Evolutionary conservation across 768 basidiomycete species (phyloP).

Genomic region (Hebeloma cylindrosporum): DNA sequence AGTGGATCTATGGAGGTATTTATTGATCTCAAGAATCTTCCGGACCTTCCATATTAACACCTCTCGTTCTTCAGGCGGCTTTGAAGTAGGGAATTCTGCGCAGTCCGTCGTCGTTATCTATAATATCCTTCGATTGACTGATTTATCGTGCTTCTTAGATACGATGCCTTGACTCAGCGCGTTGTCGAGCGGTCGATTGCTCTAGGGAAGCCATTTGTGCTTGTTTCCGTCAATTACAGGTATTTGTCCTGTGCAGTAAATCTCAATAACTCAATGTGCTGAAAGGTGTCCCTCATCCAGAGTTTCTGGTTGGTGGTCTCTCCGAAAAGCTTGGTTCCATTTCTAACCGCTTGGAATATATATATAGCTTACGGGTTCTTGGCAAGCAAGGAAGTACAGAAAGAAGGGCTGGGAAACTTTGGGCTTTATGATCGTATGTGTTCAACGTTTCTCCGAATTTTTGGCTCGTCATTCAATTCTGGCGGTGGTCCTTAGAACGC

Average conservation of each 20-base stretch:
- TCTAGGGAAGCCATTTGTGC: not conserved
- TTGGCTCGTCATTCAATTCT: not conserved
- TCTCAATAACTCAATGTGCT: no score
- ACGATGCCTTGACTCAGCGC: not conserved
- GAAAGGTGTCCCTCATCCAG: not conserved
- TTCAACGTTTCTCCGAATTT: not conserved
- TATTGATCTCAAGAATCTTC: not conserved
- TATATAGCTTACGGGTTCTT: slow-evolving; percentile 23
- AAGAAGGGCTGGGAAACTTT: slow-evolving; percentile 30
- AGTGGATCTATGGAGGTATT: slow-evolving; percentile 23
- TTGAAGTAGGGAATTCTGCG: slow-evolving; percentile 13
- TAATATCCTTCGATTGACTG: not conserved
- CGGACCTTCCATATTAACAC: no score
- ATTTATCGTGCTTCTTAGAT: not conserved
- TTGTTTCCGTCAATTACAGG: slow-evolving; percentile 2
- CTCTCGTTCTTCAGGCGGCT: slow-evolving; percentile 4
- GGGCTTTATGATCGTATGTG: slow-evolving; percentile 49
- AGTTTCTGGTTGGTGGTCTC: not conserved
- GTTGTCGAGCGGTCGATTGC: not conserved
- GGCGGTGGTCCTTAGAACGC: slow-evolving; percentile 47
- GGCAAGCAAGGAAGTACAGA: slow-evolving; percentile 21
- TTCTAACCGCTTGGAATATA: no score
- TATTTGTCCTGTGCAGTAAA: no score
- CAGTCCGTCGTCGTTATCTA: not conserved
- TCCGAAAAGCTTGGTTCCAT: no score